Conservation (phyloP, 257 asterid species). For the Solanum chmielewskii region DNA sequence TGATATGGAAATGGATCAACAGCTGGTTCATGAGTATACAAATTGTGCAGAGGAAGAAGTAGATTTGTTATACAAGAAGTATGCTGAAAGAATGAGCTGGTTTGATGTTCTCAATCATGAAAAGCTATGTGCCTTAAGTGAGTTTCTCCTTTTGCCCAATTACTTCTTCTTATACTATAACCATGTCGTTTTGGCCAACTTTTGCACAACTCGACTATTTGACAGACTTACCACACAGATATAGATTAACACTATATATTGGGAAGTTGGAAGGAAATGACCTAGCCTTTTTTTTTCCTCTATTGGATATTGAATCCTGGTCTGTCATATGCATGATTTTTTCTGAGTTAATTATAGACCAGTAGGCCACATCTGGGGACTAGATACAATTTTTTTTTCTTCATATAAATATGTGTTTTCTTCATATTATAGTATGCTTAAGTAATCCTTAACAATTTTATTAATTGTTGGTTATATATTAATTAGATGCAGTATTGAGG, state of each 20-base stretch:
- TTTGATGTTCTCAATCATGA: conserved; percentile 41
- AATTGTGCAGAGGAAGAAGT: not conserved
- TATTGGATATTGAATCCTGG: not conserved
- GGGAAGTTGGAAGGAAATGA: not conserved
- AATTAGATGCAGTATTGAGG: conserved; percentile 23
- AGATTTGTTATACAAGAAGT: conserved; percentile 24
- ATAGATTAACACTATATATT: not conserved
- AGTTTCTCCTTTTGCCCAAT: not conserved
- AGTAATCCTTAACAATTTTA: not conserved
- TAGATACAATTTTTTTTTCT: not conserved
- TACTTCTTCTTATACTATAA: not conserved
- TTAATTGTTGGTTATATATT: not conserved
- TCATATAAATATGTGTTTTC: not conserved
- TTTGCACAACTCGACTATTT: not conserved
- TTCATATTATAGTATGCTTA: not conserved
- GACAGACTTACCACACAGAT: not conserved
- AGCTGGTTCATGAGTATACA: not conserved
- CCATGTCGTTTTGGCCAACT: not conserved
- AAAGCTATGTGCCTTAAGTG: conserved; percentile 38
- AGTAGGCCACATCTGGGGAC: not conserved
- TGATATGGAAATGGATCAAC: not conserved
- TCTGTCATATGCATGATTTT: not conserved
- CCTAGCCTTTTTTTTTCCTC: too few relatives aligned
- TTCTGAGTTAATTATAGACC: not conserved
- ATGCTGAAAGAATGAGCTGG: conserved; percentile 44